Conservation (phyloP, 2,329 filamentous ascomycete genomes). For the Aspergillus glaucus region DNA sequence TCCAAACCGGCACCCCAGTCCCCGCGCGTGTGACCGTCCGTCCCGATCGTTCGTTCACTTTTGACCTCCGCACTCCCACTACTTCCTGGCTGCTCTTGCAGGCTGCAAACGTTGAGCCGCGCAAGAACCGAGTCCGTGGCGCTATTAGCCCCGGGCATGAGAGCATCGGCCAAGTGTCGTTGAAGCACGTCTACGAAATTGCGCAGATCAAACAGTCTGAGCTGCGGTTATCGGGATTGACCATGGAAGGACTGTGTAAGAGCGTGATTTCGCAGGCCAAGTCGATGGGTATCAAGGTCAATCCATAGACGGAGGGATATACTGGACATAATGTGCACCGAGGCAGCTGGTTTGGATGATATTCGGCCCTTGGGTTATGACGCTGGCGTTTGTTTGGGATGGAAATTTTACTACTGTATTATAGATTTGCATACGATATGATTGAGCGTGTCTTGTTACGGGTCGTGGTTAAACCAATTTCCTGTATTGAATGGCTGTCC, state of each 20-base stretch:
- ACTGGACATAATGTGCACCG: background rate
- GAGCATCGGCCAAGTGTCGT: constrained; percentile 72
- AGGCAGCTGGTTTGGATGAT: background rate
- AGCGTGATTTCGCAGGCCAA: constrained; percentile 69
- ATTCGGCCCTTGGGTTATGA: constrained; percentile 4
- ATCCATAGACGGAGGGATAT: constrained; percentile 44
- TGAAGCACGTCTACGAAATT: constrained; percentile 98
- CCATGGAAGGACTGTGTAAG: constrained; percentile 65
- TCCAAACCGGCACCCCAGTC: constrained; percentile 74
- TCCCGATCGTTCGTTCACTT: constrained; percentile 85
- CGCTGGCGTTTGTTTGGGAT: constrained; percentile 1
- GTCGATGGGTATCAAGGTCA: constrained; percentile 66
- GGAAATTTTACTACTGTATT: constrained; percentile 1
- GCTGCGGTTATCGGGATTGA: constrained; percentile 64
- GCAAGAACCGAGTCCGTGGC: constrained; percentile 69
- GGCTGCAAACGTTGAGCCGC: constrained; percentile 66
- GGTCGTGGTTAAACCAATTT: background rate
- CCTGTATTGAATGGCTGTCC: too few relatives aligned
- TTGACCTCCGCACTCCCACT: constrained; percentile 89
- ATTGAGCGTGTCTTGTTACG: background rate
- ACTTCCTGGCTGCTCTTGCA: constrained; percentile 84
- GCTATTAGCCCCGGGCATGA: constrained; percentile 70
- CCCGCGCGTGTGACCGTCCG: constrained; percentile 88
- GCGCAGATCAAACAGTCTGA: constrained; percentile 90
- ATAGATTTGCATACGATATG: background rate